Evolutionary conservation across 371 early-diverging fungal species (phyloP).

Genomic region (Mortierella sp.): DNA sequence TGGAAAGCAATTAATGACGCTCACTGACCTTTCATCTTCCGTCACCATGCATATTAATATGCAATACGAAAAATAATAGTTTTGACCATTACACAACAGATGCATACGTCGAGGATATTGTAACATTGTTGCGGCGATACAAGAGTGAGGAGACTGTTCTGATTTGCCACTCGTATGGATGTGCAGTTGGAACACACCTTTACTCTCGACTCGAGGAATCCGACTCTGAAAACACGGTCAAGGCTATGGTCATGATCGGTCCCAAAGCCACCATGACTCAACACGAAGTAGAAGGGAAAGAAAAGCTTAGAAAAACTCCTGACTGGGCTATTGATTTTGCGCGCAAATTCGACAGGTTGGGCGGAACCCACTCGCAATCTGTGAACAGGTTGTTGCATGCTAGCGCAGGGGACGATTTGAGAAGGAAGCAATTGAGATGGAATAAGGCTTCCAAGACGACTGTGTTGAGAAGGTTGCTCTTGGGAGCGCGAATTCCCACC

Average conservation of each 20-base stretch:
- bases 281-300: constrained; percentile 58
- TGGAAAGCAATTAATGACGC: neutral
- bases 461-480: constrained; percentile 66
- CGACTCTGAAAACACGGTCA: constrained; percentile 46
- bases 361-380: constrained; percentile 70
- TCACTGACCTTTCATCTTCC: neutral
- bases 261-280: constrained; percentile 70
- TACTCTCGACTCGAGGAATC: constrained; percentile 52
- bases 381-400: constrained; percentile 71
- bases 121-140: constrained; percentile 67
- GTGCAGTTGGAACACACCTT: constrained; percentile 69
- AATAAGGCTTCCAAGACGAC: constrained; percentile 68
- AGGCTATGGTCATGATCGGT: constrained; percentile 71
- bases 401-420: constrained; percentile 58
- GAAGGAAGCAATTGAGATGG: constrained; percentile 74
- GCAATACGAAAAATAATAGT: constrained; percentile 41
- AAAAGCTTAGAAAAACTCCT: constrained; percentile 63
- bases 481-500: constrained; percentile 66
- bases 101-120: constrained; percentile 68
- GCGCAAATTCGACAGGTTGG: constrained; percentile 71
- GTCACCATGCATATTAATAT: neutral
- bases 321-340: constrained; percentile 68
- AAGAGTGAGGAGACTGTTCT: constrained; percentile 71
- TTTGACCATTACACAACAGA: constrained; percentile 69
- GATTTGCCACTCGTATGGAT: constrained; percentile 81